Base-by-base conservation (phyloP, 2,329 filamentous ascomycete species). In the Penicillium sp. region DNA sequence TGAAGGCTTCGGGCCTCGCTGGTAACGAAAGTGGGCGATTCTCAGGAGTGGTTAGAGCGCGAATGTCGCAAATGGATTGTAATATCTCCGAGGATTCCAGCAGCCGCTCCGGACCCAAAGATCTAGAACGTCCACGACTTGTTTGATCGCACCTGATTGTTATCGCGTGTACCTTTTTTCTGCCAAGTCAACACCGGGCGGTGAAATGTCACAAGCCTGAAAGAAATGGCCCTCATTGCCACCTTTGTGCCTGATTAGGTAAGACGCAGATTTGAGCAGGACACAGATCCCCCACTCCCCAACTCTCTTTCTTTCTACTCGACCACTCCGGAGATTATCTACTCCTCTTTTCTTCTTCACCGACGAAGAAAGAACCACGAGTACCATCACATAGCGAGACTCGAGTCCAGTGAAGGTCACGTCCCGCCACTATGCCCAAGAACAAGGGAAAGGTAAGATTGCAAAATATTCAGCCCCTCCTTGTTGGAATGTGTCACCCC, bases 391-490 rank as follows among this genome's bases (percentile, higher is more conserved):
- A 50, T 50, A 59, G 59, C 55, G 50, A 64, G 58, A 62, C 54
- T 54, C 23, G 49, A 67, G 58, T 63, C 59, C 60, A 68, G 60
- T 62, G 66, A 67, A 67, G 62, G 58, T 70, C 66, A 62, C 58
- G 52, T 57, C 55, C 61, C 61, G 64, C 69, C 79, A 88, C 80
- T 62, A 97, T 97, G 93, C 93, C 93, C 74, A 97, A 97, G 91
- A 97, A 97, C 80, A 97, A 97, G 88, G 93, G 93, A 93, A 97
- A 96, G 83, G 92, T 96, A 83, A 75, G 85, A 72, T 59, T 61
- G 58, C 58, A 63, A 57, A 65, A 66, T 68, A 60, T 64, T 58
- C 55, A 64, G 45, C 67, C 66, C 65, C 65, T 64, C 60, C 55
- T 62, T 64, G 37, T 59, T 63, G 56, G 58, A 62, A 65, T 65